Evolutionary conservation across 306 rosid genomes (phyloP), one percentile per base, ranked within the genome.

Genomic region (Glycine soja): DNA sequence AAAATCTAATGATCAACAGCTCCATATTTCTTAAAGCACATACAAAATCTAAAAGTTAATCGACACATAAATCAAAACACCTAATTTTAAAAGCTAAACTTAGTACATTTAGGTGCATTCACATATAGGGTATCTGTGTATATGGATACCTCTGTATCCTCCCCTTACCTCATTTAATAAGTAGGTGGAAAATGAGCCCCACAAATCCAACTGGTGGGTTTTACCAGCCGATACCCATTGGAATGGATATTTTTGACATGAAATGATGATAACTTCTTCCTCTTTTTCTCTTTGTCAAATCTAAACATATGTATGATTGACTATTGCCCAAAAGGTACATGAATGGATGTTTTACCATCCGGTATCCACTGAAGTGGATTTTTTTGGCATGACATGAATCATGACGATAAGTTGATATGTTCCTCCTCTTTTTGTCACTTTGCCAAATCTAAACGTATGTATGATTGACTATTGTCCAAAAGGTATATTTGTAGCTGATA

Each of bases 401-500:
- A n/a, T n/a, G n/a, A n/a, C n/a, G n/a, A n/a, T n/a, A n/a, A n/a
- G n/a, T n/a, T 69, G 30, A 24, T 24, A 24, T 1, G 2, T 24
- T 24, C 30, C 2, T 24, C 2, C 30, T 24, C 30, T 24, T 24
- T 24, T 24, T 24, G n/a, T n/a, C n/a, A n/a, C n/a, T n/a, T n/a
- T n/a, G n/a, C n/a, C n/a, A n/a, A n/a, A n/a, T n/a, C 11, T 32
- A 36, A 32, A 58, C 18, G 34, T 38, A 61, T 45, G 6, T 62
- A 47, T 63, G 66, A 54, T 59, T 34, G 42, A 7, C 47, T 45
- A 34, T 36, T 58, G 48, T 40, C 34, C 3, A 82, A 30, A 16
- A 50, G 42, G 51, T 74, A 64, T 18, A 24, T 38, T 19, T 65
- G 5, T 19, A 51, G 10, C 53, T 67, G 57, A 70, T 79, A 10